Evolutionary conservation across 2,329 filamentous ascomycete genomes (phyloP), one percentile per base, ranked within the genome.

Genomic region (Harringtonia aguacate): DNA sequence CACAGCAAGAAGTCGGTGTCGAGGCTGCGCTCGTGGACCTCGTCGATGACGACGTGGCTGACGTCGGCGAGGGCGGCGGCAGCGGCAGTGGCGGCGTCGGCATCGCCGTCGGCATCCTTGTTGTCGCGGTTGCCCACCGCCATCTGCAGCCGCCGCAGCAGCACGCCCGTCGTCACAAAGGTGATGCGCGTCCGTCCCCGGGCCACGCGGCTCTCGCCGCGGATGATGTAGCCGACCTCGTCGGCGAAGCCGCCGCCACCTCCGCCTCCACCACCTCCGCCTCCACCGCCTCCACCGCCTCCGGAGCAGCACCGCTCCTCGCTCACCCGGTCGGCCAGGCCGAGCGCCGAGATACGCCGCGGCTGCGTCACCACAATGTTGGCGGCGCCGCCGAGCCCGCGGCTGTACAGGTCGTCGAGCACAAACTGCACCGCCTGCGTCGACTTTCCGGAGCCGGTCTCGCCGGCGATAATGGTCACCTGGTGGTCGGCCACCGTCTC

Each of bases 341-440:
- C 89, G 10, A 98, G 74, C 2, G 92, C 92, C 24, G 90, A 95
- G 49, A 98, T 97, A 59, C 92, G 79, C 46, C 92, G 80, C 20
- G 92, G 92, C 56, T 98, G 92, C 0, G 92, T 98, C 55, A 94
- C 95, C 48, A 98, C 79, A 50, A 98, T 94, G 56, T 94, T 95
- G 28, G 82, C 85, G 13, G 77, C 77, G 13, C 75, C 76, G 3
- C 90, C 92, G 9, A 94, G 70, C 8, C 81, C 77, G 37, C 76
- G 73, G 48, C 75, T 72, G 54, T 95, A 94, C 50, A 97, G 68
- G 54, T 97, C 86, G 55, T 98, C 92, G 2, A 98, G 71, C 36
- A 98, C 74, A 61, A 97, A 98, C 60, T 98, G 92, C 29, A 97
- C 87, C 3, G 87, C 92, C 61, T 98, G 92, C 1, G 92, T 97